Base-by-base conservation (phyloP, 2,329 filamentous ascomycete genomes). In the Pseudogymnoascus sp. region DNA sequence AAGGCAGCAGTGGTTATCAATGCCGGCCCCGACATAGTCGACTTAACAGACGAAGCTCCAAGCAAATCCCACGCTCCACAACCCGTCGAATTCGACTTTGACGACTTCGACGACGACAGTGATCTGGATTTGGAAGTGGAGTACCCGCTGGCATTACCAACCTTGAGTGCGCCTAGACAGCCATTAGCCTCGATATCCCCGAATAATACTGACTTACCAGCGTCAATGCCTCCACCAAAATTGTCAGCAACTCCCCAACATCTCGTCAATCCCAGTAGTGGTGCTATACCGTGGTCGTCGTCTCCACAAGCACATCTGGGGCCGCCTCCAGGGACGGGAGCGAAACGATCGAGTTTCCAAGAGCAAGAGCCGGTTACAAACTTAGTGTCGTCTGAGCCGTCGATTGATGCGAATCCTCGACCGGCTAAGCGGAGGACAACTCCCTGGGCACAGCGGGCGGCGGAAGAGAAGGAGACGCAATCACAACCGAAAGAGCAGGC, bases 61-160 rank as follows among this genome's bases (percentile, higher is more conserved):
- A 31, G 38, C 17, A 61, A 61, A 31, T 51, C 59, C 0, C 36
- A 42, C 15, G 15, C 38, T 8, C 36, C 59, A 21, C 39, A 39
- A 31, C 60, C 60, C 1, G 36, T 89, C 8, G 84, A 82, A 64
- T 89, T 92, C 65, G 84, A 86, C 64, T 89, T 92, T 65, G 87
- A 93, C 68, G 92, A 96, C 71, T 94, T 96, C 67, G 91, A 91
- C 69, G 90, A 93, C 71, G 92, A 96, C 68, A 82, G 87, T 17
- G 84, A 91, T 62, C 78, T 96, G 25, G 89, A 90, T 65, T 74
- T 89, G 17, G 83, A 92, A 65, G 82, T 86, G 60, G 81, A 89
- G 63, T 80, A 84, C 63, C 84, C 86, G 0, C 74, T 78, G n/a
- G 60, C 65, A 13, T 66, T 61, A 29, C 44, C 63, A 59, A 27